These are phyloP conservation scores for Ehretia macrophylla DNA, from an alignment of 257 asterid species.

Conservation along the genomic window DNA sequence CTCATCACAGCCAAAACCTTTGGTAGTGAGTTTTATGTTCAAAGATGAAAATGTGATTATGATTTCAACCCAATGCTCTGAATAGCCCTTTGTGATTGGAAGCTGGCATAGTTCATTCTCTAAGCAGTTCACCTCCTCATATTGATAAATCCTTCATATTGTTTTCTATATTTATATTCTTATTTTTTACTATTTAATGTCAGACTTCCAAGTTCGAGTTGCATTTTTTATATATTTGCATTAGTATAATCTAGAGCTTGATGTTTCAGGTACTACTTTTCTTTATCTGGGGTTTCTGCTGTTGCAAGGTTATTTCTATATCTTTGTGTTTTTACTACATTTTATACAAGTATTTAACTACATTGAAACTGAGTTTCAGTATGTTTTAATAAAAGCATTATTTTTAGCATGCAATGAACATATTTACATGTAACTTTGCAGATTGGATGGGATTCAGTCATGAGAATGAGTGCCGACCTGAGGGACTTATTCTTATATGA, in stretches of 20 bases:
- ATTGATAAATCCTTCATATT: background rate
- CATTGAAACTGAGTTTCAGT: constrained; percentile 5
- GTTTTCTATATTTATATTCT: background rate
- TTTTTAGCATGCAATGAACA: constrained; percentile 11
- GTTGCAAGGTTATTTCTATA: constrained; percentile 78
- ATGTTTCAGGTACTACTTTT: constrained; percentile 71
- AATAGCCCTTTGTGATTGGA: no score
- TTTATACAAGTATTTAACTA: background rate
- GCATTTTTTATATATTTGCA: constrained; percentile 3
- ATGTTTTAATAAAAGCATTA: no score
- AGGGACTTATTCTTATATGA: constrained; percentile 89
- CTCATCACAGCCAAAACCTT: no score
- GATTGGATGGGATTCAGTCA: constrained; percentile 99
- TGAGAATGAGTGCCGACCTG: constrained; percentile 95
- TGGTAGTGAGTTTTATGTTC: no score
- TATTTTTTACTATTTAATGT: no score
- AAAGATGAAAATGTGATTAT: no score
- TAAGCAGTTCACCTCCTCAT: no score
- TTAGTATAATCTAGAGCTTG: constrained; percentile 19
- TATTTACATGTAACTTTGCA: constrained; percentile 29
- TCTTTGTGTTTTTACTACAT: background rate
- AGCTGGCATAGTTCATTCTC: no score
- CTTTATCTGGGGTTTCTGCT: constrained; percentile 72
- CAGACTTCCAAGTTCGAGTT: constrained; percentile 7
- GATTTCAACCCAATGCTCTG: no score